Conservation (phyloP, 768 basidiomycete genomes). For the Xerocomellus dryophilus region DNA sequence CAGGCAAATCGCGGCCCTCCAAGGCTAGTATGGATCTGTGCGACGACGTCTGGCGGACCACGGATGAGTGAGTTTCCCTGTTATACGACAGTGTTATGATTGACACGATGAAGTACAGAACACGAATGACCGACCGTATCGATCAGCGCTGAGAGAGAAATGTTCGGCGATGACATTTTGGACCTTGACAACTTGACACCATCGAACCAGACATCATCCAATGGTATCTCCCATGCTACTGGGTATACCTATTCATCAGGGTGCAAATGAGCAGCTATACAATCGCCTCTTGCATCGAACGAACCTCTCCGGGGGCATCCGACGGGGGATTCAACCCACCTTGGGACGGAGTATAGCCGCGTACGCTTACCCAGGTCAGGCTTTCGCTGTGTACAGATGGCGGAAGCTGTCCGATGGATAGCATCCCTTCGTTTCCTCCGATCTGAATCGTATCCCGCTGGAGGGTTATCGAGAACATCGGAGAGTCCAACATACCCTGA, state of each 20-base stretch:
- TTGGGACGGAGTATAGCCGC: constrained; percentile 48
- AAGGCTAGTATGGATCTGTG: constrained; percentile 41
- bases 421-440: constrained; percentile 63
- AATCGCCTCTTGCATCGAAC: constrained; percentile 12
- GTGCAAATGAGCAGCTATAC: constrained; percentile 1
- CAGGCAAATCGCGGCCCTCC: constrained; percentile 54
- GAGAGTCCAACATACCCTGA: constrained; percentile 34
- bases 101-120: neutral
- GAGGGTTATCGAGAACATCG: constrained; percentile 56
- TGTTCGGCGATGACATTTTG: constrained; percentile 42
- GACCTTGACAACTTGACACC: constrained; percentile 60
- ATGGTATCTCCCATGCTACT: constrained; percentile 66
- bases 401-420: constrained; percentile 69
- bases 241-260: constrained; percentile 46
- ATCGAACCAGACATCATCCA: constrained; percentile 73
- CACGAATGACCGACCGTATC: constrained; percentile 53
- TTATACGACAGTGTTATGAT: neutral
- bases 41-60: constrained; percentile 65
- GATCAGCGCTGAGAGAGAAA: constrained; percentile 60
- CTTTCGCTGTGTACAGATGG: constrained; percentile 42
- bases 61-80: constrained; percentile 78
- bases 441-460: constrained; percentile 68
- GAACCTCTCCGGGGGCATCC: constrained; percentile 59
- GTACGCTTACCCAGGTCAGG: constrained; percentile 65
- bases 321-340: constrained; percentile 55